Evolutionary conservation across 139 green algal genomes (phyloP).

Genomic region (Chlorella sp.): DNA sequence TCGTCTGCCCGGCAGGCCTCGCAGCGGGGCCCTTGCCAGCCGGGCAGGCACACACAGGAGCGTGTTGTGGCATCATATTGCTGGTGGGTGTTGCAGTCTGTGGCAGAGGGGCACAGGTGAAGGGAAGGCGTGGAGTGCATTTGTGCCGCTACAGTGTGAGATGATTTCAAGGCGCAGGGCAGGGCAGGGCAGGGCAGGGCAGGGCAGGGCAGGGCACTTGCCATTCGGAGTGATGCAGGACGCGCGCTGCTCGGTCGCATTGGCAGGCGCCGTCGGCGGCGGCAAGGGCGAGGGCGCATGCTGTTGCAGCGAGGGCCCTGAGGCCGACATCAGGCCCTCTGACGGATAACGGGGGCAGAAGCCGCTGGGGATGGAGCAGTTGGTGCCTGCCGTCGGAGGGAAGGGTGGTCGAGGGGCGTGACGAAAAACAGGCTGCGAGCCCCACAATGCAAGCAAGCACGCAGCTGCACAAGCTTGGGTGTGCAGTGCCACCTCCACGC

Average conservation of each 20-base stretch:
- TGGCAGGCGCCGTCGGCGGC: neutral
- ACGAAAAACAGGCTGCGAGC: too few species aligned
- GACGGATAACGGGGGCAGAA: neutral
- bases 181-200: neutral
- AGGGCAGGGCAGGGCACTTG: neutral
- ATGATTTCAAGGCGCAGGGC: neutral
- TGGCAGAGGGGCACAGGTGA: too few species aligned
- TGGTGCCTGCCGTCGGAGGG: neutral
- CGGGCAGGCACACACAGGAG: constrained; percentile 33
- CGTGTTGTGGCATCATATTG: neutral
- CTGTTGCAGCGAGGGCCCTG: neutral
- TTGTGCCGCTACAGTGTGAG: neutral
- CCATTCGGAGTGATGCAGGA: neutral
- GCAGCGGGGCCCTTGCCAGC: constrained; percentile 46
- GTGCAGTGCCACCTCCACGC: too few species aligned
- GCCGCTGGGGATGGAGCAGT: neutral
- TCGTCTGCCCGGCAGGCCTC: constrained; percentile 38
- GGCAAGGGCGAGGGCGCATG: neutral
- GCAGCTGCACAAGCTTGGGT: too few species aligned
- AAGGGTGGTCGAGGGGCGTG: too few species aligned
- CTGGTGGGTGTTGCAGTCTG: constrained; percentile 41
- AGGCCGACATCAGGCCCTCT: neutral
- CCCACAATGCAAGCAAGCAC: too few species aligned
- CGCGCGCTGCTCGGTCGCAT: neutral
- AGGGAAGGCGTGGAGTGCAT: neutral